These are phyloP conservation scores for Metschnikowia colocasiae DNA, from an alignment of 805 yeast genomes.

Conservation along the genomic window DNA sequence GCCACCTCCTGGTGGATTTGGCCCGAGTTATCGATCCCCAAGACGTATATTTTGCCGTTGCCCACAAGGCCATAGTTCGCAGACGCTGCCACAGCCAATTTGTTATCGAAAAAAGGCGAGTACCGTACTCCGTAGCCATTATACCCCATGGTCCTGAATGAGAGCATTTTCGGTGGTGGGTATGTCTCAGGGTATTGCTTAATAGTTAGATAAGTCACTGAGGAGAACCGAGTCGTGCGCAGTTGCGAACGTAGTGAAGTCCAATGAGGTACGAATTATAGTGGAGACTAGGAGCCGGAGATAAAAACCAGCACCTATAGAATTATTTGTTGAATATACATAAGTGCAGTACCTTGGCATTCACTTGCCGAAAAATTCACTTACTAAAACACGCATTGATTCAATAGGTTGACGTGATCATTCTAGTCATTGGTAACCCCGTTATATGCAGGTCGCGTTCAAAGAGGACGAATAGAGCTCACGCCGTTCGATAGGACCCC, in stretches of 20 bases:
- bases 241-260: background rate
- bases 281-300: too few species aligned
- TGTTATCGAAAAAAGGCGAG: slow-evolving; percentile 88
- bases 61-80: slow-evolving; percentile 95
- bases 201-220: background rate
- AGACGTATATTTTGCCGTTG: slow-evolving; percentile 74
- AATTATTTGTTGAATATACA: too few species aligned
- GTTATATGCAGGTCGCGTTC: too few species aligned
- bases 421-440: too few species aligned
- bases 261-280: too few species aligned
- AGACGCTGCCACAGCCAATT: slow-evolving; percentile 83
- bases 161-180: slow-evolving; percentile 48
- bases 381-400: too few species aligned
- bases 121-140: slow-evolving; percentile 86
- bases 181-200: background rate
- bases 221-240: slow-evolving; percentile 1
- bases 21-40: slow-evolving; percentile 69
- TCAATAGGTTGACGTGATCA: too few species aligned
- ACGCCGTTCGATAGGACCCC: background rate
- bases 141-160: slow-evolving; percentile 71
- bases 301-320: too few species aligned
- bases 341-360: too few species aligned
- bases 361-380: too few species aligned
- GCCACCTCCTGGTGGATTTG: slow-evolving; percentile 47
- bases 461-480: too few species aligned